A percentile compares a stretch with the other conserved stretches of the same genome.
Evolutionary conservation across 345 rosid species (phyloP).

Genomic region (Lepidium aucheri): DNA sequence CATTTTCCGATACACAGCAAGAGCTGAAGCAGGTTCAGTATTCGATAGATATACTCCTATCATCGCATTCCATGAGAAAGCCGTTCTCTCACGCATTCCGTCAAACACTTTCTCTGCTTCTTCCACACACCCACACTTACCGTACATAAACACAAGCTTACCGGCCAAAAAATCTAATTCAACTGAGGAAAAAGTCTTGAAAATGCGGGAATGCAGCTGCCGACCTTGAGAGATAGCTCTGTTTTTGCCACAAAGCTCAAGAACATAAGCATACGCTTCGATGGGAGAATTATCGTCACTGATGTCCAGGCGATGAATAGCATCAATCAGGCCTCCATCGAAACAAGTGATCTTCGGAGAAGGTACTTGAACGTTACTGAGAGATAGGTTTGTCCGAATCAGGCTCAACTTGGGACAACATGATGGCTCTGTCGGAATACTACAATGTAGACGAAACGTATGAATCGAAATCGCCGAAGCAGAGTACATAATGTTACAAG

Average conservation of each 20-base stretch:
- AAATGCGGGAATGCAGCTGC: constrained; percentile 51
- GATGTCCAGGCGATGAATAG: constrained; percentile 25
- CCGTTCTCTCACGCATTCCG: constrained; percentile 48
- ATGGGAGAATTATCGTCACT: background rate
- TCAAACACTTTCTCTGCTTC: constrained; percentile 60
- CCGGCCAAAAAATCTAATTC: constrained; percentile 43
- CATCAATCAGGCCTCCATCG: constrained; percentile 33
- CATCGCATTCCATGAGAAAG: constrained; percentile 77
- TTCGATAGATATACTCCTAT: constrained; percentile 58
- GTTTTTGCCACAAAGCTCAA: constrained; percentile 43
- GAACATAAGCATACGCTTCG: constrained; percentile 35
- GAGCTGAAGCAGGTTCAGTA: constrained; percentile 39
- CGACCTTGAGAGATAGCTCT: constrained; percentile 37
- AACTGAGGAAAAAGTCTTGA: constrained; percentile 24
- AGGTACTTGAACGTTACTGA: constrained; percentile 6
- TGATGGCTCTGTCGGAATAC: constrained; percentile 6
- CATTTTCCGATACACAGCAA: constrained; percentile 43
- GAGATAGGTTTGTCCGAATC: constrained; percentile 21
- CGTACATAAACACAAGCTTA: constrained; percentile 68
- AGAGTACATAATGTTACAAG: constrained; percentile 1
- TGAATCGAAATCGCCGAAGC: constrained; percentile 23
- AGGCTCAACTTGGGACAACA: background rate
- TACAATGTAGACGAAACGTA: background rate
- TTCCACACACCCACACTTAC: constrained; percentile 41
- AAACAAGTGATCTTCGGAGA: constrained; percentile 22